phyloP scores from a whole-genome alignment of 2,329 filamentous ascomycete species.

The Cucurbitaria berberidis region DNA sequence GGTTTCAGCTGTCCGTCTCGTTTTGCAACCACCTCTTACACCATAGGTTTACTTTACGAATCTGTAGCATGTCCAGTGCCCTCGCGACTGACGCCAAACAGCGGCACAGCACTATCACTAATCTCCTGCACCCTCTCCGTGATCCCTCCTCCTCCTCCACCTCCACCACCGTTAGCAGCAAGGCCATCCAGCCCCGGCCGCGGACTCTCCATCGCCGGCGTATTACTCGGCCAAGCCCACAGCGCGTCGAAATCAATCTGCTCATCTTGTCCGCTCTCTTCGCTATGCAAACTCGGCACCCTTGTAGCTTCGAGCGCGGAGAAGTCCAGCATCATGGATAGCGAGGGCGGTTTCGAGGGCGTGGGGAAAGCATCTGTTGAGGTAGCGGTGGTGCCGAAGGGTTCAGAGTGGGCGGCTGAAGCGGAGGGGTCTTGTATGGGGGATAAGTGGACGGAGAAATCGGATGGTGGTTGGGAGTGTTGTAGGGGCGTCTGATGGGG shows the following conservation, averaged over 20 bases:
- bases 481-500: conserved; percentile 5
- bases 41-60: not conserved
- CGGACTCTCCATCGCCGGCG: conserved; percentile 42
- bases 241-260: conserved; percentile 52
- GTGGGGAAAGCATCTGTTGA: conserved; percentile 11
- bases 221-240: conserved; percentile 50
- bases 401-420: conserved; percentile 10
- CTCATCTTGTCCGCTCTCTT: conserved; percentile 46
- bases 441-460: conserved; percentile 39
- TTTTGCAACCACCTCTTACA: too few relatives aligned
- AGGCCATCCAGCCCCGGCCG: conserved; percentile 12
- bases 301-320: conserved; percentile 43
- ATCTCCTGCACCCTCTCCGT: conserved; percentile 31
- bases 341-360: conserved; percentile 29
- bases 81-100: conserved; percentile 38
- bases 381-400: conserved; percentile 4
- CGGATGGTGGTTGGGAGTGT: conserved; percentile 16
- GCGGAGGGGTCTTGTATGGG: conserved; percentile 36
- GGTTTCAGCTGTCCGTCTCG: too few relatives aligned
- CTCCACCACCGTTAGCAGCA: too few relatives aligned
- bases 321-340: conserved; percentile 48
- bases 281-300: conserved; percentile 40
- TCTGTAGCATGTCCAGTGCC: not conserved
- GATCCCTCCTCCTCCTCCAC: not conserved
- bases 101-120: conserved; percentile 41